Evolutionary conservation across 2,329 filamentous ascomycete species (phyloP), one percentile per base, ranked within the genome.

Genomic region (Magnaporthiopsis poae): DNA sequence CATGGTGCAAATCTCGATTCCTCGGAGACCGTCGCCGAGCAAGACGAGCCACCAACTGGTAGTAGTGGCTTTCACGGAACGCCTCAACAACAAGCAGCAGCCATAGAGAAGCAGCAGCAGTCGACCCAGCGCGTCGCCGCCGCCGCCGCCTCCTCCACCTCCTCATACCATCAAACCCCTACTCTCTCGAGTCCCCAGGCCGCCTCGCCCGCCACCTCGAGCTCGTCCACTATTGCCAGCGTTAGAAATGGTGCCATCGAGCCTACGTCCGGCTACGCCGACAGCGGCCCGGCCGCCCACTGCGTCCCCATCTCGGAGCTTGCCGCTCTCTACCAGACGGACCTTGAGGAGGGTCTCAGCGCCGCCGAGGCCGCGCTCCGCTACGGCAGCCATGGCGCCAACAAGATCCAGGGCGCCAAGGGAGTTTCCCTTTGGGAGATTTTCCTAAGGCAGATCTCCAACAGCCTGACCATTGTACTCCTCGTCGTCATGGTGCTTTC

Each of bases 371-470:
- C 88, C 69, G 81, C 83, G 76, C 80, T 81, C 79, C 88, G 88
- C 75, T 82, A 91, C 73, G 77, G 78, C 76, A 81, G 82, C 74
- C 80, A 90, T 83, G 89, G 89, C 71, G 82, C 84, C 71, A 92
- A 92, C 80, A 84, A 83, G 75, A 85, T 91, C 80, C 85, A 88
- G 77, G 85, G 86, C 78, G 85, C 87, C 80, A 86, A 88, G 78
- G 86, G 87, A 77, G 78, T 89, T 79, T 90, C 88, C 77, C 73
- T 88, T 77, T 90, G 88, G 86, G 85, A 89, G 79, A 90, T 91
- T 79, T 83, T 91, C 79, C 77, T 91, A 78, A 89, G 88, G 74
- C 89, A 91, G 80, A 84, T 91, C 71, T 90, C 88, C 70, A 91
- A 91, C 79, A 90, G 88, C 79, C 80, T 91, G 77, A 91, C 89